A percentile compares a stretch with the other conserved stretches of the same genome.
Conservation (phyloP, 768 basidiomycete genomes). For the Butyriboletus loyo region DNA sequence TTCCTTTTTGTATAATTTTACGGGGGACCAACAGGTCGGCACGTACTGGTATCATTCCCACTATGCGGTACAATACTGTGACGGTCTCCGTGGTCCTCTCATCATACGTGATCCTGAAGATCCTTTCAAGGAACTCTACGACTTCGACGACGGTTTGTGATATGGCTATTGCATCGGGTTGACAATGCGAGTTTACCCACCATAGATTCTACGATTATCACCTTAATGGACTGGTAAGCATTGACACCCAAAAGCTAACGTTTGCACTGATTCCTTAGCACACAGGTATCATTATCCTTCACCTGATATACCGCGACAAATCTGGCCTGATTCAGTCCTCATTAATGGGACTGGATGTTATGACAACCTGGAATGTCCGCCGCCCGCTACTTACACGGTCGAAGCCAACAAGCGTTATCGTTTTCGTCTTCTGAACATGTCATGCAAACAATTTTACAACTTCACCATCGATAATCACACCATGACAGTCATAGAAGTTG, state of each 20-base stretch:
- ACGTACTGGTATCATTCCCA: neutral
- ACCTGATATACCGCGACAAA: conserved; percentile 2
- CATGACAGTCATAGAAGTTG: conserved; percentile 41
- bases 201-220: neutral
- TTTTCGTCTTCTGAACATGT: conserved; percentile 36
- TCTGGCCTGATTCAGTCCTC: conserved; percentile 34
- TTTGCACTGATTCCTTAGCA: neutral
- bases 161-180: neutral
- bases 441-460: conserved; percentile 33
- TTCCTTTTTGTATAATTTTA: neutral
- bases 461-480: conserved; percentile 27
- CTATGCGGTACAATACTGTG: conserved; percentile 12
- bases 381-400: conserved; percentile 34
- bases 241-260: neutral
- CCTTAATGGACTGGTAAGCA: neutral
- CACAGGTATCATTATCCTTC: conserved; percentile 20
- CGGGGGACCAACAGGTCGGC: neutral
- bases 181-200: neutral
- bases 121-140: conserved; percentile 15
- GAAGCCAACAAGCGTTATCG: conserved; percentile 35
- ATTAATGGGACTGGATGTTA: conserved; percentile 41
- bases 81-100: conserved; percentile 35
- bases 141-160: conserved; percentile 21
- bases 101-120: conserved; percentile 15
- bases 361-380: conserved; percentile 16